phyloP scores from a whole-genome alignment of 805 yeast species.

The Candida patagonica region DNA sequence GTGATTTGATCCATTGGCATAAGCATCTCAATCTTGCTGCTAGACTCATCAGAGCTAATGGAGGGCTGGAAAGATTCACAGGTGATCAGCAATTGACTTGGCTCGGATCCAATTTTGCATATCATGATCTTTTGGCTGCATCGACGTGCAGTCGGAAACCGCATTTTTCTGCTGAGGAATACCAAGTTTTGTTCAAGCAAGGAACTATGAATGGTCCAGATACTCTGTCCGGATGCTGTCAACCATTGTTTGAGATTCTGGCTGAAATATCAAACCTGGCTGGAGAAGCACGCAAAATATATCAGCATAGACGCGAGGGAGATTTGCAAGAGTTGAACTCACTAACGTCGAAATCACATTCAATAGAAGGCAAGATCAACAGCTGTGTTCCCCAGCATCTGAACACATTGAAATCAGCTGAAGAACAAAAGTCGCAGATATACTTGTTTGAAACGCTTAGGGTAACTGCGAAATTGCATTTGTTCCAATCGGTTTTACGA shows the following conservation, averaged over 20 bases:
- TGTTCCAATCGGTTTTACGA: slow-evolving; percentile 54
- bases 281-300: slow-evolving; percentile 37
- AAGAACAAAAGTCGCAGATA: slow-evolving; percentile 56
- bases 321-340: slow-evolving; percentile 11
- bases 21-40: slow-evolving; percentile 58
- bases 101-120: slow-evolving; percentile 69
- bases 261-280: slow-evolving; percentile 62
- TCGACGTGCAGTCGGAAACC: slow-evolving; percentile 49
- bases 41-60: slow-evolving; percentile 47
- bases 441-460: slow-evolving; percentile 66
- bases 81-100: slow-evolving; percentile 53
- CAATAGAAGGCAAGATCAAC: slow-evolving; percentile 41
- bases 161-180: slow-evolving; percentile 53
- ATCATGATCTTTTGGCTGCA: slow-evolving; percentile 66
- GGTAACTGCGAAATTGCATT: slow-evolving; percentile 55
- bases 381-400: slow-evolving; percentile 42
- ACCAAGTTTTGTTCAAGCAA: slow-evolving; percentile 39
- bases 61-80: slow-evolving; percentile 48
- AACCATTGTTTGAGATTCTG: slow-evolving; percentile 53
- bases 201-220: slow-evolving; percentile 38
- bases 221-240: slow-evolving; percentile 65
- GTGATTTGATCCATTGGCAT: slow-evolving; percentile 73
- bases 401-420: slow-evolving; percentile 34
- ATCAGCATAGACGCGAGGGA: slow-evolving; percentile 17
- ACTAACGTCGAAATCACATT: slow-evolving; percentile 20